These are phyloP conservation scores for Lasiosphaeria ovina DNA, from an alignment of 495 filamentous ascomycete species.

Conservation along the genomic window DNA sequence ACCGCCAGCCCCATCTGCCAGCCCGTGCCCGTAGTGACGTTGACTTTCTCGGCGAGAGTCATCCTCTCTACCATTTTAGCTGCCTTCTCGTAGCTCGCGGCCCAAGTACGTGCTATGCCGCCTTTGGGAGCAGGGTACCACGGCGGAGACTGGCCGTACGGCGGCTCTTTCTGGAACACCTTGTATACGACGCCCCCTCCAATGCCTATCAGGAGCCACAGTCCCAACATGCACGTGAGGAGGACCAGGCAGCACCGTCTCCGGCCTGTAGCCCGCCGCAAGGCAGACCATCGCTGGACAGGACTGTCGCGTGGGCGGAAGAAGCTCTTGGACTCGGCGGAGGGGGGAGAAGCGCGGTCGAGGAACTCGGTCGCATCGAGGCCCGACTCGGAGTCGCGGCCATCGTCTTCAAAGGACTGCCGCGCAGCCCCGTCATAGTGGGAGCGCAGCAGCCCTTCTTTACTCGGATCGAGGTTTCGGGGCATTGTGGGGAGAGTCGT, in stretches of 20 bases:
- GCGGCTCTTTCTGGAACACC: constrained; percentile 41
- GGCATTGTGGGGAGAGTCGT: too few relatives aligned
- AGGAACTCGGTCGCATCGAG: constrained; percentile 44
- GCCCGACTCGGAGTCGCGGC: constrained; percentile 37
- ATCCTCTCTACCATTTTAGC: constrained; percentile 74
- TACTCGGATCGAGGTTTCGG: too few relatives aligned
- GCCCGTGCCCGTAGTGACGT: constrained; percentile 88
- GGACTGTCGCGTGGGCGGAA: constrained; percentile 11
- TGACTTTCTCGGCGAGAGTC: constrained; percentile 89
- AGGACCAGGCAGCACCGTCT: constrained; percentile 36
- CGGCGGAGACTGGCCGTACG: constrained; percentile 60
- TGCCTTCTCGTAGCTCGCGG: constrained; percentile 77
- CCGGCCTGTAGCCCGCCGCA: constrained; percentile 28
- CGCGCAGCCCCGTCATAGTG: too few relatives aligned
- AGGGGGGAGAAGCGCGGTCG: constrained; percentile 23
- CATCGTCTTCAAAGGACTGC: constrained; percentile 15
- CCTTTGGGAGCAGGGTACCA: constrained; percentile 85
- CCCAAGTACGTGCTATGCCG: constrained; percentile 72
- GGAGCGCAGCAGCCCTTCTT: too few relatives aligned
- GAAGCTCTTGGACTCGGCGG: constrained; percentile 8
- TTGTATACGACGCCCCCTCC: constrained; percentile 43
- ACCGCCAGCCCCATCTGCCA: constrained; percentile 91
- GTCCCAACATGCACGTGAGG: constrained; percentile 23
- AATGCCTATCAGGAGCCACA: constrained; percentile 36
- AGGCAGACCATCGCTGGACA: constrained; percentile 17